A percentile compares a stretch with the other conserved stretches of the same genome.
Conservation (phyloP, 1,139 yeast species). For the Pichia sp. region DNA sequence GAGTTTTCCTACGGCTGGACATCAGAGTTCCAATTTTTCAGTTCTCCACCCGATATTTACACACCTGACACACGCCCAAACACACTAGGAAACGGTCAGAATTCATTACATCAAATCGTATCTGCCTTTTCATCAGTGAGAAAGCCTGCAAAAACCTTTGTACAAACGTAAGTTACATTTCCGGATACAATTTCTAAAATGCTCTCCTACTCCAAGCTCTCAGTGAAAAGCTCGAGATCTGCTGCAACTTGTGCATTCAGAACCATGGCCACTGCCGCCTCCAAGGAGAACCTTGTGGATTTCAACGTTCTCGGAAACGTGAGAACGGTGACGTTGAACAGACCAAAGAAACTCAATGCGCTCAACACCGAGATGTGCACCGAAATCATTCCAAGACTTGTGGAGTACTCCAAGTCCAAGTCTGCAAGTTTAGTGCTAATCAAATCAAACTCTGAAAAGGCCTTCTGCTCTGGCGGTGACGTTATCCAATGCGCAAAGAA, state of each 20-base stretch:
- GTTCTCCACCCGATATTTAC: constrained; percentile 3
- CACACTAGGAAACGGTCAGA: not conserved
- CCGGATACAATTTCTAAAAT: not conserved
- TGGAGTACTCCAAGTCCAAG: constrained; percentile 70
- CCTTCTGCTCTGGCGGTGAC: constrained; percentile 92
- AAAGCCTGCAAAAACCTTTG: not conserved
- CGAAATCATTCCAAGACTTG: constrained; percentile 67
- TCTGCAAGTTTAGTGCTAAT: constrained; percentile 63
- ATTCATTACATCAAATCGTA: not conserved
- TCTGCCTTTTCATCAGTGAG: not conserved
- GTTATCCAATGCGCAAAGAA: constrained; percentile 69
- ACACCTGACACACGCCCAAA: not conserved
- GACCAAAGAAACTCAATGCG: constrained; percentile 83
- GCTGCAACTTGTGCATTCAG: constrained; percentile 10
- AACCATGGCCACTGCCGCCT: constrained; percentile 23
- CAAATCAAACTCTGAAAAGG: constrained; percentile 60
- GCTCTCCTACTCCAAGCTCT: constrained; percentile 9
- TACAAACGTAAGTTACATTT: not conserved
- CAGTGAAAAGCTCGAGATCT: not conserved
- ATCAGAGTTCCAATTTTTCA: not conserved
- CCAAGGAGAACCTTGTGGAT: constrained; percentile 43
- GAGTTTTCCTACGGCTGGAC: not conserved
- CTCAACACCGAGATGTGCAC: constrained; percentile 74
- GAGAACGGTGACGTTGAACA: constrained; percentile 71
- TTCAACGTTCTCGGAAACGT: constrained; percentile 62